Percentiles rank a stretch among this genome's conserved stretches.
phyloP scores from a whole-genome alignment of 1,284 basidiomycete genomes.

The Marasmius tenuissimus region DNA sequence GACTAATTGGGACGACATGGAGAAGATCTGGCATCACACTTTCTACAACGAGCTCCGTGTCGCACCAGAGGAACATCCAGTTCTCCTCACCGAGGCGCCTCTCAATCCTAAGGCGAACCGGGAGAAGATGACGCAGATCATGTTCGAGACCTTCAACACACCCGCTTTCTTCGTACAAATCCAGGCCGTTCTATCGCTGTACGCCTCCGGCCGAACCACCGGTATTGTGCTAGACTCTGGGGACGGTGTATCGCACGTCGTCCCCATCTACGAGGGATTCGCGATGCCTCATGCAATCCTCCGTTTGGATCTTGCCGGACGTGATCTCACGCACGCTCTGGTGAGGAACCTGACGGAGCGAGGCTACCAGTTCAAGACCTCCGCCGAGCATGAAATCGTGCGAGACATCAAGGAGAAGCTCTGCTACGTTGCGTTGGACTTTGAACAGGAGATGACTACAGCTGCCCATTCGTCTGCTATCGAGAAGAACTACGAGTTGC shows the following conservation, averaged over 20 bases:
- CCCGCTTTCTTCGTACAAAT: constrained; percentile 14
- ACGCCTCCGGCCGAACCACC: constrained; percentile 13
- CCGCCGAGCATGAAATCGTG: constrained; percentile 10
- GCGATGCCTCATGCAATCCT: constrained; percentile 12
- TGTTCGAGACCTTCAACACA: constrained; percentile 14
- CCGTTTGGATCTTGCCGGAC: constrained; percentile 11
- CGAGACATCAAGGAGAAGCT: constrained; percentile 13
- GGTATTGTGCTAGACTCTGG: constrained; percentile 13
- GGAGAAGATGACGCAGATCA: constrained; percentile 15
- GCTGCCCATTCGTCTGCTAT: constrained; percentile 10
- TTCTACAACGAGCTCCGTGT: constrained; percentile 15
- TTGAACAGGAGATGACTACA: constrained; percentile 9
- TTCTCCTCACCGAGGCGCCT: constrained; percentile 14
- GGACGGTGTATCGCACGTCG: constrained; percentile 13
- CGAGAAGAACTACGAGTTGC: constrained; percentile 14
- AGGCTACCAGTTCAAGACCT: constrained; percentile 9
- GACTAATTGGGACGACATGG: constrained; percentile 17
- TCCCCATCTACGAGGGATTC: constrained; percentile 13
- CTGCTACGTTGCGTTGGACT: constrained; percentile 14
- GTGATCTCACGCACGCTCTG: constrained; percentile 9
- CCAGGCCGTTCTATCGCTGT: constrained; percentile 12
- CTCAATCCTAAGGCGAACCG: constrained; percentile 15
- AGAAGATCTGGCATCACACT: constrained; percentile 15
- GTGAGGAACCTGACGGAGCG: constrained; percentile 12
- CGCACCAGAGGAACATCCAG: constrained; percentile 13